Percentiles rank a stretch among this genome's conserved stretches.
These are phyloP conservation scores for Teratosphaeria zuluensis DNA, from an alignment of 2,329 filamentous ascomycete genomes.

Conservation along the genomic window DNA sequence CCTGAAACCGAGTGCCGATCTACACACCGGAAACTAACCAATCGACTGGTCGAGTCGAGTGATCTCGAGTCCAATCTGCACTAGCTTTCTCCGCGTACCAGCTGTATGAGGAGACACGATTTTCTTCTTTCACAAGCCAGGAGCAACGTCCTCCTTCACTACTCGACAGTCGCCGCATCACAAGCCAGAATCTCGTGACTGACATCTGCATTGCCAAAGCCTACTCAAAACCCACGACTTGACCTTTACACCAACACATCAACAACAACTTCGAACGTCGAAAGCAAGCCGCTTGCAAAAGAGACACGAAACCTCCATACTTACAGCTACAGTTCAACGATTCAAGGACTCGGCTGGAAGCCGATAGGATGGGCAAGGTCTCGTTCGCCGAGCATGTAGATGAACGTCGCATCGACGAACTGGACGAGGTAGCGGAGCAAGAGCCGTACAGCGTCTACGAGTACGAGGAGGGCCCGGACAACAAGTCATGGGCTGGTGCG, in stretches of 20 bases:
- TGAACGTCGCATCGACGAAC: conserved; percentile 31
- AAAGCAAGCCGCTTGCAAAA: neutral
- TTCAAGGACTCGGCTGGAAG: conserved; percentile 34
- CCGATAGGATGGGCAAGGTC: conserved; percentile 47
- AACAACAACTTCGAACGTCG: neutral
- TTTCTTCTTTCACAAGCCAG: neutral
- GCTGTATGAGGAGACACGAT: neutral
- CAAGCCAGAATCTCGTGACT: neutral
- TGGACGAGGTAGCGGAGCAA: conserved; percentile 41
- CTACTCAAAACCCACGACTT: neutral
- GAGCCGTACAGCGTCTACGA: conserved; percentile 47
- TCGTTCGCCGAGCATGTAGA: conserved; percentile 43
- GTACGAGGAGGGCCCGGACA: conserved; percentile 57
- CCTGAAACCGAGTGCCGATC: neutral
- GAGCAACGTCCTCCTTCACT: neutral
- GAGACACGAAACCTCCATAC: neutral
- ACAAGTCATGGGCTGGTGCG: conserved; percentile 90
- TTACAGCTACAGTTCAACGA: neutral
- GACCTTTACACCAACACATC: neutral
- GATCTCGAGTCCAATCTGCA: neutral
- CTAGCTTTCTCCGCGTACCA: neutral
- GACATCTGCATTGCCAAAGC: neutral
- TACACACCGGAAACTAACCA: neutral
- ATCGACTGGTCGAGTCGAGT: neutral
- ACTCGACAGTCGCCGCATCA: neutral